Evolutionary conservation across 2,329 filamentous ascomycete species (phyloP).

Genomic region (Alternaria sp.): DNA sequence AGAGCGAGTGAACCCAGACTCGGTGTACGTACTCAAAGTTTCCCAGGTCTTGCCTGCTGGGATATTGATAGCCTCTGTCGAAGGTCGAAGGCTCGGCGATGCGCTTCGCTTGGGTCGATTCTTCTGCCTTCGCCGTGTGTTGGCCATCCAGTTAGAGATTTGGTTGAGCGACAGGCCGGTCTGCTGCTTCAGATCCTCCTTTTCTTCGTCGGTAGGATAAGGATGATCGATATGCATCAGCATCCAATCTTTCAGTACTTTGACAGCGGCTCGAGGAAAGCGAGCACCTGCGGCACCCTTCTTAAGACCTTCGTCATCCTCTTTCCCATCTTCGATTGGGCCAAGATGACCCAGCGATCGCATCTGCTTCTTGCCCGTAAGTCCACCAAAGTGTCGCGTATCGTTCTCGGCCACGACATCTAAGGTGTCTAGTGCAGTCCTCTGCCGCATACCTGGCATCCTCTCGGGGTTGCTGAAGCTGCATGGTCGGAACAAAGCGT

Average conservation of each 20-base stretch:
- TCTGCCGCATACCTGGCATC: constrained; percentile 41
- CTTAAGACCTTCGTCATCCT: constrained; percentile 40
- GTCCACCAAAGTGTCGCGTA: constrained; percentile 42
- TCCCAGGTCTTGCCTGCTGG: constrained; percentile 68
- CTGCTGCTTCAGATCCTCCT: constrained; percentile 77
- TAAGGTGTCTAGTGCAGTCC: constrained; percentile 57
- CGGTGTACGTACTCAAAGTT: constrained; percentile 45
- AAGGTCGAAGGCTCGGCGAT: constrained; percentile 73
- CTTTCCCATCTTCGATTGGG: constrained; percentile 45
- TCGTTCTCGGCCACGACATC: constrained; percentile 57
- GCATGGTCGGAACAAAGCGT: constrained; percentile 59
- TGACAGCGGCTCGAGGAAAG: constrained; percentile 82
- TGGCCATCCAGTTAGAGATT: constrained; percentile 92
- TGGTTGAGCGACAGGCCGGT: constrained; percentile 85
- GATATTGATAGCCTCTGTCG: constrained; percentile 75
- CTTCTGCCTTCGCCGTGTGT: constrained; percentile 85
- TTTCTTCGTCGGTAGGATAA: constrained; percentile 88
- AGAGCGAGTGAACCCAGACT: constrained; percentile 21
- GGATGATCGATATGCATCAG: constrained; percentile 81
- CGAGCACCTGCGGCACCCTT: constrained; percentile 52
- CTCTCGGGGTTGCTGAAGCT: constrained; percentile 54
- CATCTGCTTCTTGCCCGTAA: constrained; percentile 52
- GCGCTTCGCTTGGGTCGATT: constrained; percentile 72
- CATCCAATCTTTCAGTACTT: constrained; percentile 85
- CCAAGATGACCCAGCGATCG: constrained; percentile 47